Percentiles rank a stretch among this genome's conserved stretches.
phyloP scores from a whole-genome alignment of 257 asterid species.

The Solanum piurae region DNA sequence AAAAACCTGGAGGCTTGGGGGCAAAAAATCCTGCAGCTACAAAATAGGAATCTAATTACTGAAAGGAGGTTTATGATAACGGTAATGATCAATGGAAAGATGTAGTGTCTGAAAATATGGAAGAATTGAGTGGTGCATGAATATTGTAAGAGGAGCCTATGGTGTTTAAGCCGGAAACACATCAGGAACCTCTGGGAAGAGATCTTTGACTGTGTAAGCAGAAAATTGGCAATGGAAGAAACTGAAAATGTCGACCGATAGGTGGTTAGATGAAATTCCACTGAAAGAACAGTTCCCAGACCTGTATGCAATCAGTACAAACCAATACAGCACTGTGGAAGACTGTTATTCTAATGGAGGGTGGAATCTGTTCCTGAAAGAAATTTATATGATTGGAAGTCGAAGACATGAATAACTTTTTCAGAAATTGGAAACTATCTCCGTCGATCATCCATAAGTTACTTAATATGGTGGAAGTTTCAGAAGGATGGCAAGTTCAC shows the following conservation, averaged over 20 bases:
- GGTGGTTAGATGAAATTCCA: not conserved
- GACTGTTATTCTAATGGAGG: not conserved
- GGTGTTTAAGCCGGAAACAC: not conserved
- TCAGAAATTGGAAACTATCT: not conserved
- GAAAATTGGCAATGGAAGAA: not conserved
- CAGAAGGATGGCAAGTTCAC: not conserved
- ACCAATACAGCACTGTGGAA: not conserved
- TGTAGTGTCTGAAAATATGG: not conserved
- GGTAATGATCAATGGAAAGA: not conserved
- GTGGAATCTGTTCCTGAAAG: not conserved
- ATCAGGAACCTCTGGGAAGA: not conserved
- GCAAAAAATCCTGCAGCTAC: not conserved
- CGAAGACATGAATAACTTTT: not conserved
- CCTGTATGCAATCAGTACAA: not conserved
- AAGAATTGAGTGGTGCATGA: not conserved
- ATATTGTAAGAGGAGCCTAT: not conserved
- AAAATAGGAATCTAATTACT: not conserved
- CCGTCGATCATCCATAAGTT: not conserved
- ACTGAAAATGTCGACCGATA: not conserved
- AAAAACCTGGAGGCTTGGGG: not conserved
- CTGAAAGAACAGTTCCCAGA: not conserved
- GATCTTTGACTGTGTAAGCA: not conserved
- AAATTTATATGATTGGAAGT: not conserved
- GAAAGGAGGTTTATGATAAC: not conserved
- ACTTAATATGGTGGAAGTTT: not conserved